A percentile compares a stretch with the other conserved stretches of the same genome.
These are phyloP conservation scores for Pyrus betulifolia DNA, from an alignment of 306 rosid genomes.

Conservation along the genomic window DNA sequence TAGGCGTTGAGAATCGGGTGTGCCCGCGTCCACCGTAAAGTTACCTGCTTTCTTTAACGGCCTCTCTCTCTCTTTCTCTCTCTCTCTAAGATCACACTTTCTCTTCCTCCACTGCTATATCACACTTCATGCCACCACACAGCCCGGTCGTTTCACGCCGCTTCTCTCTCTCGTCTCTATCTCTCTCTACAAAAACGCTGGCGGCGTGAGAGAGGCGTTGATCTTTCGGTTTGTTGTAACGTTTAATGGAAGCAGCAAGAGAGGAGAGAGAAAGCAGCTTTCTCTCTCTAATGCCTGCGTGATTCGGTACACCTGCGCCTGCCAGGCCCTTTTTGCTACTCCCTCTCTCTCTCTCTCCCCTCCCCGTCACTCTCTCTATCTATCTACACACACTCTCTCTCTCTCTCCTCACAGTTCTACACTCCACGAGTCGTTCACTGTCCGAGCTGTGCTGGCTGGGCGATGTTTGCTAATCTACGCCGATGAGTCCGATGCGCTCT, in stretches of 20 bases:
- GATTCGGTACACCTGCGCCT: slow-evolving; percentile 16
- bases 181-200: background rate
- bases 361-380: no score
- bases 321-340: background rate
- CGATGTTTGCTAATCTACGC: slow-evolving; percentile 30
- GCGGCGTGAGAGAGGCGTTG: background rate
- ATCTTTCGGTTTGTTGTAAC: background rate
- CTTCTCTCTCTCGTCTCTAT: background rate
- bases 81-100: background rate
- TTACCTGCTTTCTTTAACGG: background rate
- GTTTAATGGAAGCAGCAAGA: background rate
- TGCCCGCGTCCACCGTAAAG: slow-evolving; percentile 4
- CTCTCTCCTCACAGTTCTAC: background rate
- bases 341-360: background rate
- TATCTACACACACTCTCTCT: background rate
- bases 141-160: background rate
- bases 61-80: background rate
- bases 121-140: slow-evolving; percentile 14
- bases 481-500: slow-evolving; percentile 20
- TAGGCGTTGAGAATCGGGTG: slow-evolving; percentile 6
- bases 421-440: background rate
- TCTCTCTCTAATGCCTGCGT: background rate
- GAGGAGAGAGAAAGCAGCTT: background rate
- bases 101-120: background rate
- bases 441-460: background rate